Base-by-base conservation (phyloP, 106 monocot species). In the Acanthochlamys bracteata region DNA sequence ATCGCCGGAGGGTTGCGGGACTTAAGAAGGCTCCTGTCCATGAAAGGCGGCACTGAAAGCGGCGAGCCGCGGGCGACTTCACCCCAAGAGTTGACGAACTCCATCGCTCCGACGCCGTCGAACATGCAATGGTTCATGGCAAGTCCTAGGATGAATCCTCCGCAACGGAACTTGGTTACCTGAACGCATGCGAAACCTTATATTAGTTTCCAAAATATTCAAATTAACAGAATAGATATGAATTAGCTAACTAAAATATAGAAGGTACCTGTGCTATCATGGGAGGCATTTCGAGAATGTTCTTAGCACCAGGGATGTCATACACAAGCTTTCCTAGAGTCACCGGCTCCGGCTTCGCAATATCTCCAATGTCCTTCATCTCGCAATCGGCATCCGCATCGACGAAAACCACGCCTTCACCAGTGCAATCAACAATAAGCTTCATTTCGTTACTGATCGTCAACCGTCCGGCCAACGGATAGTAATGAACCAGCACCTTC, bases 41-140 rank as follows among this genome's bases (percentile, higher is more conserved):
- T 20, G 84, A 73, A 71, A 0, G 92, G 88, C 0, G 87, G 84
- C 15, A 77, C 65, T 24, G 75, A 53, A 7, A 92, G 64, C 15
- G 82, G 79, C 13, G 77, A 60, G 62, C 75, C 72, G 0, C 92
- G 66, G 3, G 92, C 81, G 2, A 79, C 82, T 42, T 84, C 81
- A 6, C 74, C 92, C 92, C 92, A 92, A 14, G 92, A 82, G 81
- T 79, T 81, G 42, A 92, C 84, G 56, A 92, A 88, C 64, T 92
- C 88, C 92, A 88, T 84, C 20, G 92, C 92, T 3, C 72, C 84
- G 14, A 92, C 42, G 11, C 88, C 88, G 49, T 92, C 88, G 27
- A 92, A 84, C 84, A 92, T 92, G 79, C 88, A 92, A 76, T 92
- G 92, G 79, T 92, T 88, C 88, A 92, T 82, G 39, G 74, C 69